phyloP scores from a whole-genome alignment of 1,284 basidiomycete genomes.

The Microbotryomycetes sp. region DNA sequence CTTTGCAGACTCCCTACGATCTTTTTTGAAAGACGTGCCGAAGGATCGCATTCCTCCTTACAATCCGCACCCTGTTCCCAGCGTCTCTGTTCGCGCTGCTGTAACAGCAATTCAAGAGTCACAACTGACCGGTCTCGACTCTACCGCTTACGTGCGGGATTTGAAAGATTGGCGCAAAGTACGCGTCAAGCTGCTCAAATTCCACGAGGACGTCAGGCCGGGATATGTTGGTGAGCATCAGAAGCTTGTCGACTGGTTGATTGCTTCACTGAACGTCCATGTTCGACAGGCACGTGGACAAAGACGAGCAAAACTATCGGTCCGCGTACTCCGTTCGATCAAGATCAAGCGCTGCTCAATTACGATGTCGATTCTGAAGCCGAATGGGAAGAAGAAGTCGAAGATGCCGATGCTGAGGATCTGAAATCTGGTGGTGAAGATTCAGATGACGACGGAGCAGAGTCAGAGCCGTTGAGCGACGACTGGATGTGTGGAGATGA shows the following conservation, averaged over 20 bases:
- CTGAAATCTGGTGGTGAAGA: conserved; percentile 29
- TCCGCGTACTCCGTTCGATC: conserved; percentile 62
- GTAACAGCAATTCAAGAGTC: conserved; percentile 59
- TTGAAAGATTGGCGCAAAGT: conserved; percentile 55
- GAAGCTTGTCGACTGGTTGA: neutral
- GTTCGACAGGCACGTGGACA: conserved; percentile 58
- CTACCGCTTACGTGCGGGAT: conserved; percentile 51
- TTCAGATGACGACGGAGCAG: conserved; percentile 27
- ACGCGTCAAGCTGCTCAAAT: conserved; percentile 66
- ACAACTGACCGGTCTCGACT: conserved; percentile 57
- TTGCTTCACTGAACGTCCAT: neutral
- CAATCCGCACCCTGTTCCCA: conserved; percentile 15
- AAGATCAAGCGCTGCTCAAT: conserved; percentile 61
- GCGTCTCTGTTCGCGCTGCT: conserved; percentile 49
- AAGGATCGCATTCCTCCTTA: conserved; percentile 7
- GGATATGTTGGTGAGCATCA: conserved; percentile 61
- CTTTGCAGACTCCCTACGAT: conserved; percentile 10
- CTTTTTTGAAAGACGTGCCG: conserved; percentile 1
- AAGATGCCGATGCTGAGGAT: conserved; percentile 56
- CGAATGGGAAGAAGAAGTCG: conserved; percentile 72
- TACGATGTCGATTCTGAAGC: conserved; percentile 77
- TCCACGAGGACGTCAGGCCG: conserved; percentile 65
- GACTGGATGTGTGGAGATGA: conserved; percentile 52
- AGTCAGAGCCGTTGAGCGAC: conserved; percentile 27
- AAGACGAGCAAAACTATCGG: conserved; percentile 61